These are phyloP conservation scores for Marvania coccoides DNA, from an alignment of 139 green algal genomes.

Conservation along the genomic window DNA sequence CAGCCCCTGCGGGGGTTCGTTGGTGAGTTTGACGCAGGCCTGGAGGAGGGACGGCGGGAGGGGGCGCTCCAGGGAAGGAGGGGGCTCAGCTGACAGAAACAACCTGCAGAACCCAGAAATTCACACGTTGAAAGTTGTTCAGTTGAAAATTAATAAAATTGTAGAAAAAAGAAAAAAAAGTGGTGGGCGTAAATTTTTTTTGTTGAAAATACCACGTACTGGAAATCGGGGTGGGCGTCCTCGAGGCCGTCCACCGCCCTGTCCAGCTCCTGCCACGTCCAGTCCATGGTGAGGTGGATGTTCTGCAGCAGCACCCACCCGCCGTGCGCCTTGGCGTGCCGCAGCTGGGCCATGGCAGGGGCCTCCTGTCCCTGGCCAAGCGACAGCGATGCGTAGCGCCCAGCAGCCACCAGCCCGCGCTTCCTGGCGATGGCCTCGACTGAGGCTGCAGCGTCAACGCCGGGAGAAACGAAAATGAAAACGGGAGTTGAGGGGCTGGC, in stretches of 20 bases:
- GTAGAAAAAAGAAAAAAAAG: not conserved
- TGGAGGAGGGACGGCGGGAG: slow-evolving; percentile 85
- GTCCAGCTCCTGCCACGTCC: slow-evolving; percentile 48
- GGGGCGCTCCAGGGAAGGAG: slow-evolving; percentile 65
- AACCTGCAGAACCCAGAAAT: too few species aligned
- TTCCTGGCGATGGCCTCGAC: slow-evolving; percentile 75
- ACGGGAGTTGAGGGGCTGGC: slow-evolving; percentile 62
- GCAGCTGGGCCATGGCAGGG: slow-evolving; percentile 75
- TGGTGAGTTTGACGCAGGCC: slow-evolving; percentile 83
- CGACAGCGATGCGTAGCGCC: slow-evolving; percentile 67
- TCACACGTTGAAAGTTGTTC: not conserved
- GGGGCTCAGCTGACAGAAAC: slow-evolving; percentile 86
- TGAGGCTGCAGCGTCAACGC: slow-evolving; percentile 64
- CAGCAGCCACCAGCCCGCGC: slow-evolving; percentile 66
- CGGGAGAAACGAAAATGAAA: slow-evolving; percentile 85
- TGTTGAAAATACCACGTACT: slow-evolving; percentile 8
- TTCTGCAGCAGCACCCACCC: slow-evolving; percentile 94
- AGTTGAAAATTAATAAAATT: not conserved
- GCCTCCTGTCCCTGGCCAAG: slow-evolving; percentile 87
- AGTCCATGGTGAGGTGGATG: slow-evolving; percentile 79
- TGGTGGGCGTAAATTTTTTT: not conserved
- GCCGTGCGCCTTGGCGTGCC: slow-evolving; percentile 73
- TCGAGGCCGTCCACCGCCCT: slow-evolving; percentile 78
- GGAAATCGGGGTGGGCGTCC: slow-evolving; percentile 79
- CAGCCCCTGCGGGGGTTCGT: slow-evolving; percentile 84